Evolutionary conservation across 2,329 filamentous ascomycete species (phyloP), one percentile per base, ranked within the genome.

Genomic region (Aureobasidium sp.): DNA sequence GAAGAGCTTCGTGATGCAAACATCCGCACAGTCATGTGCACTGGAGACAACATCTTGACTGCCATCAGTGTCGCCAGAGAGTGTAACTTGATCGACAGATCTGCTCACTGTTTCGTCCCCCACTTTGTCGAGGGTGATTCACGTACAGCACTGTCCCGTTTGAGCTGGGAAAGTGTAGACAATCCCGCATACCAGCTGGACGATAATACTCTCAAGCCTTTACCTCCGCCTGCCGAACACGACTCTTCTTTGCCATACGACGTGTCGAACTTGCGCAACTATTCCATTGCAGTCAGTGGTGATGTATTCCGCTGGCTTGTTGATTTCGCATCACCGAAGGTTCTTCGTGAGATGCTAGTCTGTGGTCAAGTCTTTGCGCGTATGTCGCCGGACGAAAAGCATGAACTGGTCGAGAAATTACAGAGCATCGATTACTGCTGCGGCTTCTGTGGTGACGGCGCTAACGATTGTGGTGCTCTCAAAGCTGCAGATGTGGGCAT

Each of bases 341-440:
- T 95, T 0, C 78, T 97, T 37, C 86, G 87, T 64, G 73, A 94
- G 80, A 93, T 97, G 87, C 89, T 99, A 61, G 87, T 96, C 39
- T 84, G 84, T 60, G 92, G 93, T 29, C 93, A 94, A 74, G 91
- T 99, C 1, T 99, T 96, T 74, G 95, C 94, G 4, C 88, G 94
- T 68, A 99, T 99, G 94, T 97, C 93, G 1, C 95, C 94, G 0
- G 95, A 99, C 72, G 94, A 99, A 75, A 99, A 99, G 74, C 92
- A 97, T 71, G 95, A 99, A 74, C 80, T 99, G 1, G 91, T 99
- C 2, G 94, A 97, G 74, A 99, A 97, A 73, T 82, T 99, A 3
- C 95, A 99, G 73, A 93, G 89, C 68, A 91, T 99, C 66, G 93
- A 92, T 72, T 99, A 97, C 74, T 96, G 90, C 68, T 90, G 87